Base-by-base conservation (phyloP, 2,329 filamentous ascomycete species). In the Colletotrichum sp. region DNA sequence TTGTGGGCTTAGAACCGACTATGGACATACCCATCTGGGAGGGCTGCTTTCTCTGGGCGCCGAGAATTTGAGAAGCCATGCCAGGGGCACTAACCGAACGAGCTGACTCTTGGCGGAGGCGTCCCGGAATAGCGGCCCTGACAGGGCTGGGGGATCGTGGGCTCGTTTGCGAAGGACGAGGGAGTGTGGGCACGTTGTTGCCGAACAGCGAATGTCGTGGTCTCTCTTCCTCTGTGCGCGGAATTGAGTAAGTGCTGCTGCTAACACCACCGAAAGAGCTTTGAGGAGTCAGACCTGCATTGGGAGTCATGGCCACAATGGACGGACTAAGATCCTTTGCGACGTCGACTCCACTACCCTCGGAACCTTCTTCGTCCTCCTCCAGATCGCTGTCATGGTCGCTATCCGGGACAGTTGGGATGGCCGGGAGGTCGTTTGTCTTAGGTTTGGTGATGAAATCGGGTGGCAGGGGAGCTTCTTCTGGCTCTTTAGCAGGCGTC, bases 71-170 rank as follows among this genome's bases (percentile, higher is more conserved):
- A 7, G 90, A 89, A 12, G 89, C 89, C 83, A 90, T 87, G 18
- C 89, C 88, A 4, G 91, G 90, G 2, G 90, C 89, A 79, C 90
- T 92, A 51, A 91, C 88, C 2, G 91, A 92, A 66, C 91, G 87
- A 15, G 85, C 83, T 3, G 85, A 82, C 34, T 92, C 90, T 27
- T 86, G 83, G 67, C 87, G 83, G 8, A 87, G 77, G 77, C 87
- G 86, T 73, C 84, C 82, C 36, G 91, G 90, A 34, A 91, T 83
- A 54, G 90, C 87, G 66, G 87, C 86, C 38, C 93, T 90, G 31
- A 94, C 84, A 2, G 94, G 93, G 76, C 93, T 95, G 2, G 94
- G 93, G 12, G 93, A 95, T 43, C 93, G 90, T 61, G 93, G 92
- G 76, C 90, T 92, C n/a, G 86, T 84, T 24, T 84, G 85, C 38